phyloP scores from a whole-genome alignment of 768 basidiomycete species.

The Clathrus columnatus region DNA sequence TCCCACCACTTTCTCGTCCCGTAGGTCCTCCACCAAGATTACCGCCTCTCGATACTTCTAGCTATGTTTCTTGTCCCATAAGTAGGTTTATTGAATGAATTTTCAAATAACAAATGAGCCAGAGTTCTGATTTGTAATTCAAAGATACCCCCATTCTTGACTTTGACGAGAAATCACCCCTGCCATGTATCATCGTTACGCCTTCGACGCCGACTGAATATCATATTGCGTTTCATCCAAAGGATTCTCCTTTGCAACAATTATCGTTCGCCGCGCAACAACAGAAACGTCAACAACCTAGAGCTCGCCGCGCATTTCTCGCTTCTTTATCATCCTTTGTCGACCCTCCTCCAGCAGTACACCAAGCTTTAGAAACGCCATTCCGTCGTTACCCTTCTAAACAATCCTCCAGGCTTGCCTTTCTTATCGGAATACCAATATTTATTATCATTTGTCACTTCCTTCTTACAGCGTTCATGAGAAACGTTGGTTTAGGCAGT shows the following conservation, averaged over 20 bases:
- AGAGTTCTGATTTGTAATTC: not conserved
- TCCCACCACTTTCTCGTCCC: not conserved
- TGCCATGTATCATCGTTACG: slow-evolving; percentile 10
- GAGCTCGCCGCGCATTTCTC: slow-evolving; percentile 3
- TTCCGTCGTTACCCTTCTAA: not conserved
- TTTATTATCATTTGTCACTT: slow-evolving; percentile 8
- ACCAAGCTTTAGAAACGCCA: not conserved
- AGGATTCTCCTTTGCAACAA: slow-evolving; percentile 2
- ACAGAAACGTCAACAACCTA: slow-evolving; percentile 1
- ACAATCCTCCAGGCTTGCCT: not conserved
- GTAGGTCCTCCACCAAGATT: not conserved
- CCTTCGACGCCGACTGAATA: slow-evolving; percentile 5
- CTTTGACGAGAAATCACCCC: slow-evolving; percentile 6
- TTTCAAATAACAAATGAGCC: not conserved
- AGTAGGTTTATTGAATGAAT: not conserved
- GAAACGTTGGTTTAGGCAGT: not conserved
- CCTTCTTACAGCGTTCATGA: not conserved
- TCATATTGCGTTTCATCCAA: slow-evolving; percentile 9
- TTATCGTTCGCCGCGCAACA: not conserved
- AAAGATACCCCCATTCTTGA: slow-evolving; percentile 6
- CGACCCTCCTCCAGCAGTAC: not conserved
- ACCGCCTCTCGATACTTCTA: slow-evolving; percentile 4
- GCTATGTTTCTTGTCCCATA: slow-evolving; percentile 9
- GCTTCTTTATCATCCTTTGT: not conserved
- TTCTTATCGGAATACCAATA: slow-evolving; percentile 4